phyloP scores from a whole-genome alignment of 2,329 filamentous ascomycete genomes.

The Penicillium sp. region DNA sequence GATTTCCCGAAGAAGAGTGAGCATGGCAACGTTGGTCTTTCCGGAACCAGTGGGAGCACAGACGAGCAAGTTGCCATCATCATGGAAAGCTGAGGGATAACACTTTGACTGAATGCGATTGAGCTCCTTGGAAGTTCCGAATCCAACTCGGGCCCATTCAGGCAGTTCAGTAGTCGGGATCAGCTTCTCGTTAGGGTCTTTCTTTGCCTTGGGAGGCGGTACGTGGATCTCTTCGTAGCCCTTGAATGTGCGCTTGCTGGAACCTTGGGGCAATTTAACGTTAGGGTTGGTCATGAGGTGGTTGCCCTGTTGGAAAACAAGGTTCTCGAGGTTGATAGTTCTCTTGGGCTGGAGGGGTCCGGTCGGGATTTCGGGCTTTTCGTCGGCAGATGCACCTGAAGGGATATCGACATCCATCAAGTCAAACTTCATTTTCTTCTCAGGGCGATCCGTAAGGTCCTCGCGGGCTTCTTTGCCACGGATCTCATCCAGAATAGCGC shows the following conservation, averaged over 20 bases:
- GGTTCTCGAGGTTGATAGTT: conserved; percentile 89
- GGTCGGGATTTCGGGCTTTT: conserved; percentile 64
- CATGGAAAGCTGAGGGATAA: conserved; percentile 84
- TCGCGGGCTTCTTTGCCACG: conserved; percentile 65
- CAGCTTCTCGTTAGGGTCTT: conserved; percentile 75
- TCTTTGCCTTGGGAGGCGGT: conserved; percentile 84
- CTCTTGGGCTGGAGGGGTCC: conserved; percentile 84
- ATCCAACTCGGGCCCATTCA: conserved; percentile 86
- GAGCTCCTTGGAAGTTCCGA: conserved; percentile 80
- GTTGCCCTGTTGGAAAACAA: conserved; percentile 96
- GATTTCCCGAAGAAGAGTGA: conserved; percentile 92
- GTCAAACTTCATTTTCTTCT: conserved; percentile 80
- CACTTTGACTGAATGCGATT: conserved; percentile 97
- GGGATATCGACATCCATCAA: conserved; percentile 85
- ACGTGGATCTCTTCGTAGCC: conserved; percentile 99
- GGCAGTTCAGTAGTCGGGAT: conserved; percentile 86
- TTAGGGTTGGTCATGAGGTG: conserved; percentile 99
- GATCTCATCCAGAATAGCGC: conserved; percentile 84
- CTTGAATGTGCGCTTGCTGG: conserved; percentile 93
- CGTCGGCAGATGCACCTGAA: conserved; percentile 55
- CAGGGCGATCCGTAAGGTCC: conserved; percentile 60
- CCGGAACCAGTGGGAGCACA: conserved; percentile 96
- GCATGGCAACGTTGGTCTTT: conserved; percentile 98
- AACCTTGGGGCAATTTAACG: conserved; percentile 89
- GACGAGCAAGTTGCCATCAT: conserved; percentile 96